Conservation (phyloP, 2,329 filamentous ascomycete genomes). For the Magnaporthiopsis rhizophila region DNA sequence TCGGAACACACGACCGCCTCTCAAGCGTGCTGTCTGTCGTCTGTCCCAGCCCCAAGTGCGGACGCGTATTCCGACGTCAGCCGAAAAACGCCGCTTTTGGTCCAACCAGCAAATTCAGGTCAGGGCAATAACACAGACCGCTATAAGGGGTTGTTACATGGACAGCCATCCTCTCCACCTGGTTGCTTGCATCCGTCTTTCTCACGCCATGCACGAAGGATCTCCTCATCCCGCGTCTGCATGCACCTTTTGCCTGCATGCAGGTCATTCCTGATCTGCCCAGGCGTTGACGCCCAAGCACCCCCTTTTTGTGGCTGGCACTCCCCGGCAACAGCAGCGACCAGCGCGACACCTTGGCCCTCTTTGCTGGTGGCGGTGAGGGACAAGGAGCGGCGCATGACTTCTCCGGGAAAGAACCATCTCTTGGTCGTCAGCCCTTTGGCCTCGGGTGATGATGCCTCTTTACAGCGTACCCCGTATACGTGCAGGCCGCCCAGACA, state of each 20-base stretch:
- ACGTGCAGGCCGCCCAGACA: background rate
- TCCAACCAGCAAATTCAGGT: background rate
- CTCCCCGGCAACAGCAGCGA: background rate
- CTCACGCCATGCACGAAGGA: background rate
- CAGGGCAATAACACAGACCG: background rate
- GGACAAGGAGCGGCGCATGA: background rate
- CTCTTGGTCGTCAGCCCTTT: background rate
- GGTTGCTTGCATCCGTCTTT: background rate
- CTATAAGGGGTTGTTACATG: background rate
- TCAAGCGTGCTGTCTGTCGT: background rate
- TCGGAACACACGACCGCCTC: background rate
- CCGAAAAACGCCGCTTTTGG: background rate
- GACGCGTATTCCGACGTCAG: background rate
- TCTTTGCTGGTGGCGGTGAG: background rate
- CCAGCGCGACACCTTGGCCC: background rate
- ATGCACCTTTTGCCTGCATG: background rate
- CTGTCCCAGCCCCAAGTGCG: background rate
- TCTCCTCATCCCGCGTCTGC: background rate
- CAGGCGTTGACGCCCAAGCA: constrained; percentile 1
- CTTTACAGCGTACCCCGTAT: background rate
- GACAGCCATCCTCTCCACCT: background rate
- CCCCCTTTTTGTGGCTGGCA: background rate
- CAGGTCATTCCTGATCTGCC: background rate
- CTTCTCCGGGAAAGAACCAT: too few species aligned
- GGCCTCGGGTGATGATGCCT: background rate